phyloP scores from a whole-genome alignment of 345 rosid genomes.

The rapeseed (Brassica napus) region DNA sequence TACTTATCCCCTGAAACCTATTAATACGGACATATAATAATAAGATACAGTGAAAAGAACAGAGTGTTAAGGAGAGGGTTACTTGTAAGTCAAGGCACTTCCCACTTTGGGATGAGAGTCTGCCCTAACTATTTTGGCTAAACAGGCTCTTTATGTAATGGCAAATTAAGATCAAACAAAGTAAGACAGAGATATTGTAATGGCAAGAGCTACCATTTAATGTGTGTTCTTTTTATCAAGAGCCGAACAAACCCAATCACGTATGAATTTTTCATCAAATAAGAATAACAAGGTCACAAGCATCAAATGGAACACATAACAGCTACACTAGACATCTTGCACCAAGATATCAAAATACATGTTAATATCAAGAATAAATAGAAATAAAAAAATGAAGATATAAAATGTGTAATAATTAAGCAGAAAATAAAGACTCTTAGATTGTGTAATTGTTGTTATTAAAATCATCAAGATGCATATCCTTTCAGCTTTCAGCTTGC shows the following conservation, averaged over 20 bases:
- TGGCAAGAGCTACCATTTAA: not conserved
- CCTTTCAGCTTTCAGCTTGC: conserved; percentile 47
- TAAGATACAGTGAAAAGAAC: too few relatives aligned
- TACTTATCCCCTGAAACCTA: not conserved
- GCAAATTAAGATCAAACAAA: too few relatives aligned
- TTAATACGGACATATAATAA: not conserved
- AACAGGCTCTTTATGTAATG: too few relatives aligned
- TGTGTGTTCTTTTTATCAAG: not conserved
- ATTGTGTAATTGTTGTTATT: conserved; percentile 43
- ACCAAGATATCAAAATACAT: conserved; percentile 23
- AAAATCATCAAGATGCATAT: conserved; percentile 44
- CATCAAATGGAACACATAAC: conserved; percentile 23
- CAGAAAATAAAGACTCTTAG: not conserved
- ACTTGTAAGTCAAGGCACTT: too few relatives aligned
- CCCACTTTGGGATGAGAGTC: not conserved
- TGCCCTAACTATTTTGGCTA: not conserved
- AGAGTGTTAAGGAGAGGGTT: too few relatives aligned
- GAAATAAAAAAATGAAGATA: not conserved
- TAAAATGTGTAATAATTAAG: conserved; percentile 4
- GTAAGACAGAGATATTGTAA: not conserved
- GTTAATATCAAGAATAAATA: conserved; percentile 18
- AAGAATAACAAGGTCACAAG: conserved; percentile 18
- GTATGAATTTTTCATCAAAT: conserved; percentile 20
- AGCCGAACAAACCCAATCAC: conserved; percentile 14
- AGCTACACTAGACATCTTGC: conserved; percentile 14